Evolutionary conservation across 768 basidiomycete species (phyloP), one percentile per base, ranked within the genome.

Genomic region (Psilocybe azurescens): DNA sequence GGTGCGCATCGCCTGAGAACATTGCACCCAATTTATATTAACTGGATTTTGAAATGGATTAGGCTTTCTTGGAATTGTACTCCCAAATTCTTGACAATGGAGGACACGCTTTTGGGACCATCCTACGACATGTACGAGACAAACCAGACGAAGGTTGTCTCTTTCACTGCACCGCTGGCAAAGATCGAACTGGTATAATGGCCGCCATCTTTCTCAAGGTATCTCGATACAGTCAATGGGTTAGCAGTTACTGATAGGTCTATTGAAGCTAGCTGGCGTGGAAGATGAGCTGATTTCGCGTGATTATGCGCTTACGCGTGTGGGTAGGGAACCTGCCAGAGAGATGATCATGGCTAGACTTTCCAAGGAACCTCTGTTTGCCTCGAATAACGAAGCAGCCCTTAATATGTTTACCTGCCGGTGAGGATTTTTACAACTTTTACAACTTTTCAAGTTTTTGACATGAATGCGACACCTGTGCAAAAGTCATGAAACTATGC

Each of bases 111-210:
- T 93, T 91, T 67, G 86, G 87, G n/a, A 71, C 79, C 1, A 88
- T 94, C 54, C 79, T 94, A 10, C 83, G 88, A 60, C 90, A 93
- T 72, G 81, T 94, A 30, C 79, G 88, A 59, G 92, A 94, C 68
- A 80, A 80, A 58, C 89, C 91, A 69, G 78, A 81, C 44, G 83
- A 86, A 18, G 85, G 82, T 0, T 89, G 83, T 65, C 63, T 93
- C 29, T 90, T 94, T 65, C 91, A 94, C 67, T 94, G 93, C 66
- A 93, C 93, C 57, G 93, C 91, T 29, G 93, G 93, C 3, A 94
- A 94, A 72, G 92, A 94, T 74, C 78, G 93, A 67, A 94, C 93
- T 1, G 93, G 91, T 14, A 76, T 94, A 24, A 74, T 89, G 39
- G 89, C 90, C 13, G 91, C 91, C 5, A 79, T 94, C 32, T 68